Base-by-base conservation (phyloP, 345 rosid species). In the Murraya koenigii region DNA sequence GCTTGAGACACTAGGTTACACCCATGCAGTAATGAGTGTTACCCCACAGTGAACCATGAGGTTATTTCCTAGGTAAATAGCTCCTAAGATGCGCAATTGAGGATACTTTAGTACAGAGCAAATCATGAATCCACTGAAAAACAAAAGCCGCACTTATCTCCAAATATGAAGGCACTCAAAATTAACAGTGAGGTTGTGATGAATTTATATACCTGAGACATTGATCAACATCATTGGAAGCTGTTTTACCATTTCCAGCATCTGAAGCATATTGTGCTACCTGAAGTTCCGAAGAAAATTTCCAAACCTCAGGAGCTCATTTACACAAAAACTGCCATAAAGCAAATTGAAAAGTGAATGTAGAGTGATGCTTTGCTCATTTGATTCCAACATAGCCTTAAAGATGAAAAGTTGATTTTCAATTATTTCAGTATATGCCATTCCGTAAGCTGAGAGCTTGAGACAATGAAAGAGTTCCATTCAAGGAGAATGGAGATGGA, bases 181-280 rank as follows among this genome's bases (percentile, higher is more conserved):
- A 41, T 17, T 75, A 49, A 47, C 49, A 32, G 62, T 28, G 70
- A 75, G 60, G 66, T 63, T 33, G 33, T 32, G 58, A 17, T 23
- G 13, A 13, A 30, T 56, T 26, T 69, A 49, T 8, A 28, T 89
- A 95, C 98, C 98, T 84, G 81, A 95, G 84, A 80, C 97, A 93
- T 77, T 80, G 87, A 78, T 90, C 96, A 54, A 95, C 98, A 77
- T 89, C 88, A 39, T 77, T 73, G 59, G 82, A 74, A 23, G 97
- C 98, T 52, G 87, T 77, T 71, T 87, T 75, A 52, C 94, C 92
- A 66, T 88, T 86, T 49, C 94, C 95, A 77, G 87, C 86, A 76
- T 93, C 98, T 41, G 92, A 92, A 82, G 98, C 96, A 69, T 95
- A 93, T 55, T 91, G 96, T 55, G 98, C 99, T 36, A 90, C 97